Evolutionary conservation across 1,284 basidiomycete species (phyloP).

Genomic region (Bondarzewia mesenterica): DNA sequence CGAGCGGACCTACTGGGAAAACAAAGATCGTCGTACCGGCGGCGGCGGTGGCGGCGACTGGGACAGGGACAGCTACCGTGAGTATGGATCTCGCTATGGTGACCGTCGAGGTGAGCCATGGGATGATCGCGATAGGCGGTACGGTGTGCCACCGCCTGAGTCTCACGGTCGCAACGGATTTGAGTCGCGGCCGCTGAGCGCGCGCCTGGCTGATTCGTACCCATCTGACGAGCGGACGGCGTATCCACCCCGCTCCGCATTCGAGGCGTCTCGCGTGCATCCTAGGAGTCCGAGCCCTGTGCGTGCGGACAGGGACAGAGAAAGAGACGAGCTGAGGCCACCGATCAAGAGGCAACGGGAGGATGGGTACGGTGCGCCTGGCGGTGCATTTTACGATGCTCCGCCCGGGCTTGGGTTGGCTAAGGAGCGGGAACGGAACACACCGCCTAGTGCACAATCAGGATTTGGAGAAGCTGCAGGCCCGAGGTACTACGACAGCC

Average conservation of each 20-base stretch:
- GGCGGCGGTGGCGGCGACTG: background rate
- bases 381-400: constrained; percentile 15
- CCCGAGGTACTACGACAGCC: background rate
- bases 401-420: constrained; percentile 12
- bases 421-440: background rate
- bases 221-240: constrained; percentile 14
- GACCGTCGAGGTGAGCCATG: background rate
- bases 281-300: constrained; percentile 24
- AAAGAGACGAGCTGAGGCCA: constrained; percentile 21
- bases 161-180: constrained; percentile 14
- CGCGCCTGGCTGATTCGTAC: constrained; percentile 20
- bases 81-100: background rate
- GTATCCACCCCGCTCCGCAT: constrained; percentile 15
- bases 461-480: background rate
- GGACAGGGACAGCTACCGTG: background rate
- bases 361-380: constrained; percentile 14
- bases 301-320: constrained; percentile 5
- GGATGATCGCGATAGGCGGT: constrained; percentile 3
- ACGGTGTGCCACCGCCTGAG: constrained; percentile 6
- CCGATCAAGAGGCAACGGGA: constrained; percentile 25
- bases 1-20: constrained; percentile 5
- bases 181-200: constrained; percentile 21
- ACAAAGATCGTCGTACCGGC: background rate
- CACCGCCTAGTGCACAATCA: background rate
- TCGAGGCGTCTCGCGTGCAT: constrained; percentile 19